These are phyloP conservation scores for Penicillium steckii DNA, from an alignment of 495 filamentous ascomycete genomes.

Conservation along the genomic window DNA sequence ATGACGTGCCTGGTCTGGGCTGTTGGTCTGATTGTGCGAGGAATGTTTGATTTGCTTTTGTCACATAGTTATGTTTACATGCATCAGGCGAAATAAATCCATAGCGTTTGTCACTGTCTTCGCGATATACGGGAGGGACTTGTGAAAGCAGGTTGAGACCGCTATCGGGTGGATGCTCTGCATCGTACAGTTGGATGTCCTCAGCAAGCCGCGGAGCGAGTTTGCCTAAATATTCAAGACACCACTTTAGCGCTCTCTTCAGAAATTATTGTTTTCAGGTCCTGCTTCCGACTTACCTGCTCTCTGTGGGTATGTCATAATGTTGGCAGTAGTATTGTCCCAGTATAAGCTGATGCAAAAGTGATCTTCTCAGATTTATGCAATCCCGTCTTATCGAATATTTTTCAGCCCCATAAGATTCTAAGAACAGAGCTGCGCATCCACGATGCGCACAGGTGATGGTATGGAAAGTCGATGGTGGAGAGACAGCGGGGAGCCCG, in stretches of 20 bases:
- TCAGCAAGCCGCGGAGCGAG: constrained; percentile 59
- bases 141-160: constrained; percentile 56
- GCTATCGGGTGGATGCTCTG: constrained; percentile 41
- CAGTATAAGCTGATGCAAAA: constrained; percentile 1
- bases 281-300: constrained; percentile 29
- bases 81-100: constrained; percentile 38
- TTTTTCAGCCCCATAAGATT: constrained; percentile 6
- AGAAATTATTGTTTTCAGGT: neutral
- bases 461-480: constrained; percentile 16
- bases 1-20: constrained; percentile 35
- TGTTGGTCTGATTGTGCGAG: constrained; percentile 37
- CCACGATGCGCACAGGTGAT: neutral
- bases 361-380: constrained; percentile 1
- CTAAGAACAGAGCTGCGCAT: neutral
- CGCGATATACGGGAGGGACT: constrained; percentile 44
- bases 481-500: constrained; percentile 31
- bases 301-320: constrained; percentile 36
- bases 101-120: constrained; percentile 24
- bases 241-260: constrained; percentile 2
- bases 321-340: constrained; percentile 18
- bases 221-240: constrained; percentile 47
- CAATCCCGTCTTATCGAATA: constrained; percentile 10
- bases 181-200: constrained; percentile 58
- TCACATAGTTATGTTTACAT: constrained; percentile 57
- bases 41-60: constrained; percentile 52